A percentile compares a stretch with the other conserved stretches of the same genome.
phyloP scores from a whole-genome alignment of 257 asterid species.

The Nicotiana noctiflora region DNA sequence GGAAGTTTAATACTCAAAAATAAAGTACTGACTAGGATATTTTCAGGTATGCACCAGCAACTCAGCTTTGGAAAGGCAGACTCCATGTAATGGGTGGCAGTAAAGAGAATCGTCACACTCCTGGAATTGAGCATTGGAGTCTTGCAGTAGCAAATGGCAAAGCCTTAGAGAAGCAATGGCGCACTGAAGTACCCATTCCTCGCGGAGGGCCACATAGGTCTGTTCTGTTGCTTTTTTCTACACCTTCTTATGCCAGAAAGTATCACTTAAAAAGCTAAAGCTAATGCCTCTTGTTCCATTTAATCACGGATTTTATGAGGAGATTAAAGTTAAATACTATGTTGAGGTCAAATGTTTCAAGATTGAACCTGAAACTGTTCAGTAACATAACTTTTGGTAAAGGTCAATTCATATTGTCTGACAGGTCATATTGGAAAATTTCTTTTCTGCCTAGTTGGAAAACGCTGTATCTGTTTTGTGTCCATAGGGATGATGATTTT shows the following conservation, averaged over 20 bases:
- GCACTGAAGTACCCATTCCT: slow-evolving; percentile 51
- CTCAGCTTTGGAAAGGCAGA: slow-evolving; percentile 74
- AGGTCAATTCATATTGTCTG: not conserved
- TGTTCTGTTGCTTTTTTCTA: not conserved
- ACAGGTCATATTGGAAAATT: not conserved
- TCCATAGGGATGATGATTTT: too few species aligned
- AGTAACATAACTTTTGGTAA: not conserved
- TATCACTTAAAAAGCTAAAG: not conserved
- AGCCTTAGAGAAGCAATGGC: slow-evolving; percentile 58
- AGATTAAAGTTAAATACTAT: not conserved
- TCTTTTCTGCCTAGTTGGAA: not conserved
- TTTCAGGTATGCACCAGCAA: slow-evolving; percentile 81
- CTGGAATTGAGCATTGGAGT: slow-evolving; percentile 69
- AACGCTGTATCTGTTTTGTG: too few species aligned
- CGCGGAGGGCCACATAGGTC: slow-evolving; percentile 82
- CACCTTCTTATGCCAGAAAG: not conserved
- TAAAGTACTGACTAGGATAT: not conserved
- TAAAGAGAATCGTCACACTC: slow-evolving; percentile 75
- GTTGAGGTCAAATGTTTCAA: not conserved
- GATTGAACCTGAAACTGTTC: not conserved
- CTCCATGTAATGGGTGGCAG: slow-evolving; percentile 81
- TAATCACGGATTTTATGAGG: not conserved
- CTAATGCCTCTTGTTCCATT: not conserved
- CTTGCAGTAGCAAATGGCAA: slow-evolving; percentile 60
- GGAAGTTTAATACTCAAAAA: not conserved